Percentiles rank a stretch among this genome's conserved stretches.
Evolutionary conservation across 2,329 filamentous ascomycete genomes (phyloP).

Genomic region (Cladophialophora yegresii): DNA sequence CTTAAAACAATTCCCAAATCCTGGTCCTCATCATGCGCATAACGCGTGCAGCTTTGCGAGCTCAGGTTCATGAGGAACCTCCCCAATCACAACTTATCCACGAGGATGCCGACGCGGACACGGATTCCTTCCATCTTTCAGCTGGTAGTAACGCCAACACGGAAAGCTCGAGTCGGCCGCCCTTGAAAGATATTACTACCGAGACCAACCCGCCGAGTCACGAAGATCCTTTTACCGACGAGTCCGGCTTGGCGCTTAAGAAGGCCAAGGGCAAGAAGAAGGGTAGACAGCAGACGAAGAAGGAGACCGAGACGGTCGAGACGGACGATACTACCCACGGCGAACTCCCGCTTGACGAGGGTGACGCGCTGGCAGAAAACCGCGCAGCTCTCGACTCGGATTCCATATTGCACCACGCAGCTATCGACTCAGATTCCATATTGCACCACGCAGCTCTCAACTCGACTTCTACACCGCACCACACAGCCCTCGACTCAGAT

Average conservation of each 20-base stretch:
- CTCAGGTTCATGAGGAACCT: conserved; percentile 31
- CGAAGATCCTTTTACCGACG: conserved; percentile 21
- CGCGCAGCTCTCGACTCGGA: conserved; percentile 1
- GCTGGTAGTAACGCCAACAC: conserved; percentile 11
- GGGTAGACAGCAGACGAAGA: conserved; percentile 15
- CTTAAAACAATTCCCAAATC: not conserved
- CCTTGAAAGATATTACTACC: conserved; percentile 35
- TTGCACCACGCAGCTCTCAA: conserved; percentile 1
- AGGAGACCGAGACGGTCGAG: conserved; percentile 16
- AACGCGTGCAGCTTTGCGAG: conserved; percentile 36
- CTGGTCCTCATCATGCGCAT: conserved; percentile 33
- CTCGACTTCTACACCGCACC: conserved; percentile 7
- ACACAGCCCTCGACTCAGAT: not conserved
- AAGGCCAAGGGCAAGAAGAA: conserved; percentile 26
- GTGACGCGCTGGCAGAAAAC: conserved; percentile 13
- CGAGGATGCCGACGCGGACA: conserved; percentile 30
- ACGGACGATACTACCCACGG: conserved; percentile 1
- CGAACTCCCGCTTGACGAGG: not conserved
- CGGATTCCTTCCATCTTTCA: conserved; percentile 14
- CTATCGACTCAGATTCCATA: conserved; percentile 5
- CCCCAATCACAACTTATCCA: conserved; percentile 25
- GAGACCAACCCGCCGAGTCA: conserved; percentile 26
- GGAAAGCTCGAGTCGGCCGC: conserved; percentile 23
- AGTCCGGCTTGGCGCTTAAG: conserved; percentile 15
- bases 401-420: conserved; percentile 3